A percentile compares a stretch with the other conserved stretches of the same genome.
phyloP scores from a whole-genome alignment of 2,329 filamentous ascomycete species.

The Daldinia sp. region DNA sequence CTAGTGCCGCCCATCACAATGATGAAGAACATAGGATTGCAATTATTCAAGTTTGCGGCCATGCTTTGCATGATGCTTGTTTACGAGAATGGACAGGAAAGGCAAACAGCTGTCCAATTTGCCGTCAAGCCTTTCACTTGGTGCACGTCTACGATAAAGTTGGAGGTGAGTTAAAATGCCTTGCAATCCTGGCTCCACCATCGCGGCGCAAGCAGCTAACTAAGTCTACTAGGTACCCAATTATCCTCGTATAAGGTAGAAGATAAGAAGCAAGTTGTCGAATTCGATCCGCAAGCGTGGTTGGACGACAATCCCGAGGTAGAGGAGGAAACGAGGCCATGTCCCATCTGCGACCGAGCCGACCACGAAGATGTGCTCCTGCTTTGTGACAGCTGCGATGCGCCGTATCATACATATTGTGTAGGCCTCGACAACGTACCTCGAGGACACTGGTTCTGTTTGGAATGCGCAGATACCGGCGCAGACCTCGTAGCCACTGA shows the following conservation, averaged over 20 bases:
- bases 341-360: constrained; percentile 83
- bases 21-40: constrained; percentile 63
- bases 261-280: constrained; percentile 89
- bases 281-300: constrained; percentile 83
- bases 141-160: constrained; percentile 85
- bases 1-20: constrained; percentile 41
- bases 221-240: constrained; percentile 60
- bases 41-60: constrained; percentile 80
- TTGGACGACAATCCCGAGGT: constrained; percentile 79
- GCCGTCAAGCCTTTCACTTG: constrained; percentile 88
- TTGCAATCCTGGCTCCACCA: constrained; percentile 18
- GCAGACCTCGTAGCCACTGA: constrained; percentile 62
- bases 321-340: constrained; percentile 77
- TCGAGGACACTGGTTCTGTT: constrained; percentile 87
- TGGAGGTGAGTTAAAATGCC: constrained; percentile 73
- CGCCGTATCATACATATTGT: constrained; percentile 91
- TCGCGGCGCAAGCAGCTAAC: constrained; percentile 41
- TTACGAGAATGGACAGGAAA: constrained; percentile 95
- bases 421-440: constrained; percentile 84
- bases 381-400: constrained; percentile 91
- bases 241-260: constrained; percentile 74
- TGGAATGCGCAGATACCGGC: constrained; percentile 71
- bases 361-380: constrained; percentile 88
- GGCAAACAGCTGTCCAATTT: constrained; percentile 98
- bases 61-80: constrained; percentile 92